phyloP scores from a whole-genome alignment of 495 filamentous ascomycete species.

The Cladorrhinum samala region DNA sequence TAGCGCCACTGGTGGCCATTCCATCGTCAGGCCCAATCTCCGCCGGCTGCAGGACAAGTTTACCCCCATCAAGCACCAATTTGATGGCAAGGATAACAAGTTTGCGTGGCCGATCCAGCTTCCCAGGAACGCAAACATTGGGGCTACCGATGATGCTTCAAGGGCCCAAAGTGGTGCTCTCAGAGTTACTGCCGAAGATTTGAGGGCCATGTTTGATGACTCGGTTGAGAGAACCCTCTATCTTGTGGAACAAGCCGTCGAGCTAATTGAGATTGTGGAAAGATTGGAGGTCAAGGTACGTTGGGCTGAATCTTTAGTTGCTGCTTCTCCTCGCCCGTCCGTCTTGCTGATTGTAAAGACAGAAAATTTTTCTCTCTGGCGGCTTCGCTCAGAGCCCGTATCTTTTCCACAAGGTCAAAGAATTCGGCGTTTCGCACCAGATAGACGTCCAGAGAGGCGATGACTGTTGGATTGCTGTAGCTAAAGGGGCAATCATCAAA shows the following conservation, averaged over 20 bases:
- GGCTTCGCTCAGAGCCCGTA: constrained; percentile 22
- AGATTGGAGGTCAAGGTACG: constrained; percentile 16
- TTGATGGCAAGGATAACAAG: constrained; percentile 18
- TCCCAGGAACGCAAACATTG: constrained; percentile 12
- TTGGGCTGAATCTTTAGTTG: not conserved
- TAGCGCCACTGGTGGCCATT: constrained; percentile 14
- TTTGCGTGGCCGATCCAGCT: constrained; percentile 13
- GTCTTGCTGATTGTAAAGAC: not conserved
- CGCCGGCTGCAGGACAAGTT: constrained; percentile 23
- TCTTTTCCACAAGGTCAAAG: constrained; percentile 13
- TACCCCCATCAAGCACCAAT: constrained; percentile 25
- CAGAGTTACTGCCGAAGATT: constrained; percentile 18
- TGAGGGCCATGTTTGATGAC: constrained; percentile 16
- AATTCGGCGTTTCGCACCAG: constrained; percentile 10
- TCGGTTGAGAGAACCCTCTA: constrained; percentile 20
- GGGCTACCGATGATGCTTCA: constrained; percentile 1
- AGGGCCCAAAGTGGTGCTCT: constrained; percentile 17
- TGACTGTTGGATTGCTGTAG: constrained; percentile 28
- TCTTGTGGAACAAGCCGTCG: constrained; percentile 17
- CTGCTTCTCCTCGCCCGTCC: not conserved
- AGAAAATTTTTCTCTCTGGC: constrained; percentile 24
- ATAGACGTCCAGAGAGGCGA: constrained; percentile 20
- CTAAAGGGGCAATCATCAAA: constrained; percentile 26
- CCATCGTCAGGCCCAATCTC: constrained; percentile 18
- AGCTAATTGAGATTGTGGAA: constrained; percentile 18